Evolutionary conservation across 2,329 filamentous ascomycete species (phyloP).

Genomic region (Sclerotinia minor): DNA sequence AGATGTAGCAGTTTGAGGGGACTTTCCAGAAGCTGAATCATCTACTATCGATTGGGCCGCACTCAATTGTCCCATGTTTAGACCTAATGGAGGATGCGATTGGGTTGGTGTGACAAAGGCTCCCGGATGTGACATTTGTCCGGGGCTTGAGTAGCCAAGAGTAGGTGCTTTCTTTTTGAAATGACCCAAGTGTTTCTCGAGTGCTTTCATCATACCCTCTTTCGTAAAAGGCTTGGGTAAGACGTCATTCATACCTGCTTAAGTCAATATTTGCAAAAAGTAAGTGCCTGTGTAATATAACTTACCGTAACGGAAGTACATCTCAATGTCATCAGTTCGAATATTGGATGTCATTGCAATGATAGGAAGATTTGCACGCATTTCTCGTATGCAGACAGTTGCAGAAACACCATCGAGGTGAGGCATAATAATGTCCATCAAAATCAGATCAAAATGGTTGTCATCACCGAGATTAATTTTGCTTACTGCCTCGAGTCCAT

Average conservation of each 20-base stretch:
- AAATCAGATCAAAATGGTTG: constrained; percentile 64
- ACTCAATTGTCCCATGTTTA: constrained; percentile 40
- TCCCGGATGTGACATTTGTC: constrained; percentile 35
- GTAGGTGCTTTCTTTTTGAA: constrained; percentile 63
- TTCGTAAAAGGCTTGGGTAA: constrained; percentile 95
- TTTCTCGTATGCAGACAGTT: constrained; percentile 87
- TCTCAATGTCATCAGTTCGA: constrained; percentile 90
- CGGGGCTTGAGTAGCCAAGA: constrained; percentile 27
- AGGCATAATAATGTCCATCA: constrained; percentile 98
- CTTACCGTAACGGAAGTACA: constrained; percentile 95
- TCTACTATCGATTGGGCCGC: constrained; percentile 40
- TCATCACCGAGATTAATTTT: constrained; percentile 61
- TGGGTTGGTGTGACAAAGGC: constrained; percentile 35
- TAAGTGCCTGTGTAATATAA: constrained; percentile 27
- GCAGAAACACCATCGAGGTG: constrained; percentile 93
- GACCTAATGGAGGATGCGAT: constrained; percentile 34
- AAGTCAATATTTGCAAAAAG: constrained; percentile 39
- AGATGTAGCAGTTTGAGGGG: constrained; percentile 37
- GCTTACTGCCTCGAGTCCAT: constrained; percentile 88
- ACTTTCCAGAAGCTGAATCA: constrained; percentile 41
- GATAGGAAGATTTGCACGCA: constrained; percentile 78
- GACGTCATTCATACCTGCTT: constrained; percentile 91
- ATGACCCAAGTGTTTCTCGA: constrained; percentile 86
- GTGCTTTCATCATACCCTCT: constrained; percentile 77
- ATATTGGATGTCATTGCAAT: constrained; percentile 99